A percentile compares a stretch with the other conserved stretches of the same genome.
Conservation (phyloP, 176 grass and related monocot species). For the Ensete glaucum region DNA sequence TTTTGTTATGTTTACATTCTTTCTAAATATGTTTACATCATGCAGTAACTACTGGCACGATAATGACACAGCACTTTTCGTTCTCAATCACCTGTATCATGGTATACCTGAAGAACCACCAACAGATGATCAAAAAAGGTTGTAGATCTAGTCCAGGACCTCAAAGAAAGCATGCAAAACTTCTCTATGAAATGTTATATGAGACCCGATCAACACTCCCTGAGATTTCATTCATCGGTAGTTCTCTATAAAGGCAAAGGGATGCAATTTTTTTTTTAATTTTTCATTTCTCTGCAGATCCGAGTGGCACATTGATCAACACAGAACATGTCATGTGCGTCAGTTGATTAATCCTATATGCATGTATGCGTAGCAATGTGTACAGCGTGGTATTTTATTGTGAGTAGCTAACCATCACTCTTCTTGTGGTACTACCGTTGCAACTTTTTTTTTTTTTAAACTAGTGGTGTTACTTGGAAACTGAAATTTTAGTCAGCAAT, state of each 20-base stretch:
- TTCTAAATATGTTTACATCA: background rate
- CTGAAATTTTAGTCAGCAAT: too few relatives aligned
- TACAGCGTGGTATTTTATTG: too few relatives aligned
- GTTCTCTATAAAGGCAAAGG: conserved; percentile 61
- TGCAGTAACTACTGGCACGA: conserved; percentile 95
- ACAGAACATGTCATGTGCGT: too few relatives aligned
- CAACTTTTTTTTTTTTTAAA: too few relatives aligned
- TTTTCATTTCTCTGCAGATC: background rate
- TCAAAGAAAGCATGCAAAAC: conserved; percentile 32
- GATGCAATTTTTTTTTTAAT: background rate
- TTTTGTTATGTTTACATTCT: background rate
- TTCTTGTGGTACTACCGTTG: too few relatives aligned
- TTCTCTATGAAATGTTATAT: conserved; percentile 55
- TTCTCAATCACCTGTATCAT: conserved; percentile 78
- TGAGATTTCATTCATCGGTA: conserved; percentile 36
- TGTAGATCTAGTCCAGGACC: background rate
- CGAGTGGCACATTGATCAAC: background rate
- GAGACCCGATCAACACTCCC: conserved; percentile 65
- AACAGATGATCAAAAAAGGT: conserved; percentile 10
- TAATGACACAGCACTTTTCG: conserved; percentile 89
- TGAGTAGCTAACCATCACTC: too few relatives aligned
- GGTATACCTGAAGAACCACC: conserved; percentile 80
- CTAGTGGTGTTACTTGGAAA: too few relatives aligned
- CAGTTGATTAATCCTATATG: too few relatives aligned
- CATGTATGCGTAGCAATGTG: too few relatives aligned